Conservation (phyloP, 495 filamentous ascomycete species). For the Extremus antarcticus region DNA sequence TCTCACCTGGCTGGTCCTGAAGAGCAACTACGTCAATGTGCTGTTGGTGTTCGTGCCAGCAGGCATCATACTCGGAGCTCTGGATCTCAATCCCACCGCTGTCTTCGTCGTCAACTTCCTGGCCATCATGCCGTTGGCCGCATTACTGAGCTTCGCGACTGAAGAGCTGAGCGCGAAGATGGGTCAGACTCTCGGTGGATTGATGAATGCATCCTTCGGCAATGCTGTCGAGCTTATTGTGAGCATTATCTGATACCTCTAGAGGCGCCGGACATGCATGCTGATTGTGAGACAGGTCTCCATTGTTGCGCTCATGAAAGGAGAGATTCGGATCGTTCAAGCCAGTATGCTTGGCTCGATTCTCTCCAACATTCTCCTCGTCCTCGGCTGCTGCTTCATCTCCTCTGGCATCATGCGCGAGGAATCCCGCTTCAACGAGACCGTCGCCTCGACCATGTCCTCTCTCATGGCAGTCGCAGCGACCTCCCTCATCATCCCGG, state of each 20-base stretch:
- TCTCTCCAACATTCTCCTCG: slow-evolving; percentile 86
- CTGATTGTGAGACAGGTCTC: slow-evolving; percentile 52
- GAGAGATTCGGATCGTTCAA: slow-evolving; percentile 90
- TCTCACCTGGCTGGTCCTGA: slow-evolving; percentile 44
- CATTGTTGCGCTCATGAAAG: slow-evolving; percentile 75
- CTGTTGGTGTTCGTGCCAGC: slow-evolving; percentile 83
- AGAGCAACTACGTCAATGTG: slow-evolving; percentile 70
- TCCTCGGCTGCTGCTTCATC: slow-evolving; percentile 94
- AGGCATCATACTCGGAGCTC: slow-evolving; percentile 66
- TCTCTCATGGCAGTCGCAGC: slow-evolving; percentile 89
- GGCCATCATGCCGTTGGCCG: slow-evolving; percentile 88
- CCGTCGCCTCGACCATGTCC: slow-evolving; percentile 89
- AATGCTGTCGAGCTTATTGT: slow-evolving; percentile 99
- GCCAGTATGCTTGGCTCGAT: slow-evolving; percentile 97
- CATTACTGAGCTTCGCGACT: slow-evolving; percentile 87
- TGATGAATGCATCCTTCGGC: slow-evolving; percentile 93
- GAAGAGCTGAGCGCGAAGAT: slow-evolving; percentile 78
- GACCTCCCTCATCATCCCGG: slow-evolving; percentile 87
- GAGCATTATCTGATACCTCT: slow-evolving; percentile 25
- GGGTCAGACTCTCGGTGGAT: slow-evolving; percentile 80
- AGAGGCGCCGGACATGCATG: not conserved
- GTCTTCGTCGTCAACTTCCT: slow-evolving; percentile 89
- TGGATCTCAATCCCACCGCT: slow-evolving; percentile 61
- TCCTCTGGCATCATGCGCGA: slow-evolving; percentile 63
- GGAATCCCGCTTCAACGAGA: slow-evolving; percentile 72